Evolutionary conservation across 1,284 basidiomycete species (phyloP), one percentile per base, ranked within the genome.

Genomic region (Vanrija sp.): DNA sequence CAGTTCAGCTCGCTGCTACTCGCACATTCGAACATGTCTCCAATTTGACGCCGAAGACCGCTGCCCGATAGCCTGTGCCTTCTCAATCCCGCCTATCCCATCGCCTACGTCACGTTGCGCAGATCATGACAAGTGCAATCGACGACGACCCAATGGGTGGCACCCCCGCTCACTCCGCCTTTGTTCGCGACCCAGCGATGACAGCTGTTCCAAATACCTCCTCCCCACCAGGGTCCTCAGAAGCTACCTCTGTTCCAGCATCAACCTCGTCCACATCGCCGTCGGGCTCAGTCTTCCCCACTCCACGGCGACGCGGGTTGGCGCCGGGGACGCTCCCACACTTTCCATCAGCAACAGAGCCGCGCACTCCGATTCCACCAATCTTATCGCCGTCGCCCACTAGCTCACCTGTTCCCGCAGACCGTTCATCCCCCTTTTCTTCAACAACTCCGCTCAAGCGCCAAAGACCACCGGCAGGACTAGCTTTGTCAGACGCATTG

Each of bases 341-440:
- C 34, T 69, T 69, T 43, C 67, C 66, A 9, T 49, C 47, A 12
- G 43, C 61, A 16, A 57, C 49, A 16, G 59, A 65, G 43, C 59
- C 53, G 40, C 54, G 67, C 16, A 57, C 57, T 16, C 61, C 65
- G 26, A 52, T 55, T 12, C 60, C 63, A 10, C 44, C 45, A 12
- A 50, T 54, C 18, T 66, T 63, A 25, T 64, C 65, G 6, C 58
- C 62, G 7, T 69, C 68, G 3, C 66, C 68, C 2, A 55, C 56
- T 2, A 50, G 52, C 3, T 68, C 68, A 0, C 65, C 65, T 12
- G 57, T 53, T 26, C 51, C 59, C 6, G 45, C 44, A 5, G 26
- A 45, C 21, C 60, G 54, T 15, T 56, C 58, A 15, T 57, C 58
- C 25, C 58, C 51, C 48, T 61, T 61, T 6, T 52, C 58, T 1